phyloP scores from a whole-genome alignment of 768 basidiomycete genomes.

The Naganishia randhawae region DNA sequence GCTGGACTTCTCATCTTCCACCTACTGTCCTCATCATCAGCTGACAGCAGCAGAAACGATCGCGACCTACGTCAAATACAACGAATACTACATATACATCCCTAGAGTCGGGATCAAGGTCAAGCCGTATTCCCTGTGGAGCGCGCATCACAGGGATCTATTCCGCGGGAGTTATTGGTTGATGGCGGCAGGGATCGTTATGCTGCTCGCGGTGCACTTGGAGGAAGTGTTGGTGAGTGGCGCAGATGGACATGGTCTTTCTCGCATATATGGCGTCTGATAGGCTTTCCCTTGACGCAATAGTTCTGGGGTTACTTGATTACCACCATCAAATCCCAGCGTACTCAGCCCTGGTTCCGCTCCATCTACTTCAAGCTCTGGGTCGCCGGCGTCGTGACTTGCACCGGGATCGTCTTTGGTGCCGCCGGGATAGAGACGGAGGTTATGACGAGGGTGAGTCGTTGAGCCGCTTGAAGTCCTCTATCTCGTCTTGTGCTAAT shows the following conservation, averaged over 20 bases:
- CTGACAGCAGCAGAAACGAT: constrained; percentile 32
- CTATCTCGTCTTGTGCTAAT: too few relatives aligned
- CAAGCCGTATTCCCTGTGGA: constrained; percentile 34
- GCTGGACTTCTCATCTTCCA: neutral
- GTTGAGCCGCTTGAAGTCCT: neutral
- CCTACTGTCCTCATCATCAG: constrained; percentile 21
- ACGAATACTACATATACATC: constrained; percentile 38
- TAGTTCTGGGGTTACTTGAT: constrained; percentile 34
- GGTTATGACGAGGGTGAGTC: constrained; percentile 28
- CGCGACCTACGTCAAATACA: constrained; percentile 37
- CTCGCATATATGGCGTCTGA: neutral
- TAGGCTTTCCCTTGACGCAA: neutral
- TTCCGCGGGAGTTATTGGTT: constrained; percentile 33
- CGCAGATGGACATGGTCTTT: constrained; percentile 5
- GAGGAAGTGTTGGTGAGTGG: constrained; percentile 42
- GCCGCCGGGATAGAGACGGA: constrained; percentile 33
- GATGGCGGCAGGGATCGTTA: constrained; percentile 32
- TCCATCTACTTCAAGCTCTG: constrained; percentile 40
- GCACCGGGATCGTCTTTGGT: constrained; percentile 44
- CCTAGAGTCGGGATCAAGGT: constrained; percentile 28
- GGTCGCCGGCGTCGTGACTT: constrained; percentile 73
- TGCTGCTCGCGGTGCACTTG: constrained; percentile 34
- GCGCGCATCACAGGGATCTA: constrained; percentile 22
- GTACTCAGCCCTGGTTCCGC: constrained; percentile 35
- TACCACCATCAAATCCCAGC: constrained; percentile 31